Evolutionary conservation across 805 yeast species (phyloP), one percentile per base, ranked within the genome.

Genomic region (Ogataea philodendri): DNA sequence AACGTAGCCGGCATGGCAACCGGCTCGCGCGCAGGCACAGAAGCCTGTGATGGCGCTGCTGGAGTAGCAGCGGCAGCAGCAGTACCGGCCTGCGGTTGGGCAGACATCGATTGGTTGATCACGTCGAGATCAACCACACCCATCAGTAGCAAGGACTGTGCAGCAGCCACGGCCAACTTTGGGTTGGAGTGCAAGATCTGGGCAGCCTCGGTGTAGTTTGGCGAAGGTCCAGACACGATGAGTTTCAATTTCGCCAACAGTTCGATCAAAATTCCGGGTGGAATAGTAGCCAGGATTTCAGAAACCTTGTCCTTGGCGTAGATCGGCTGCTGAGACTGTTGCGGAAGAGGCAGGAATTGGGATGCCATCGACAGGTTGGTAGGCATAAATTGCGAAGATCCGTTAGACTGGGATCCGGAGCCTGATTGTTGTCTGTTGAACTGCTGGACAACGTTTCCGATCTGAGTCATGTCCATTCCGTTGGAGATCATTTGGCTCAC

Each of bases 121-220:
- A 80, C 82, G 28, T 75, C 78, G 23, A 70, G 67, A 54, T 82
- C 84, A 15, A 84, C 75, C 26, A 84, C 69, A 1, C 93, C 94
- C 89, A 84, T 83, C 30, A 82, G 66, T 13, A 84, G 60, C 43
- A 84, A 63, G 2, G 88, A 84, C 54, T 84, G 93, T 0, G 89
- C 77, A 1, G 85, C 79, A 1, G 84, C 71, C 3, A 76, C 63
- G 3, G 88, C 81, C 26, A 83, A 61, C 30, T 76, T 60, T 11
- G 79, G 78, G 45, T 76, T 62, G 48, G 73, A 62, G 37, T 65
- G 67, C 48, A 77, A 65, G 39, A 81, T 65, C 39, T 71, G 72
- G 36, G 72, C 66, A 15, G 78, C 79, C 43, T 81, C 57, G 22
- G 57, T 49, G 22, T 74, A 66, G 39, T 70, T 69, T 11, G 77